Base-by-base conservation (phyloP, 2,329 filamentous ascomycete genomes). In the Lachnellula hyalina region DNA sequence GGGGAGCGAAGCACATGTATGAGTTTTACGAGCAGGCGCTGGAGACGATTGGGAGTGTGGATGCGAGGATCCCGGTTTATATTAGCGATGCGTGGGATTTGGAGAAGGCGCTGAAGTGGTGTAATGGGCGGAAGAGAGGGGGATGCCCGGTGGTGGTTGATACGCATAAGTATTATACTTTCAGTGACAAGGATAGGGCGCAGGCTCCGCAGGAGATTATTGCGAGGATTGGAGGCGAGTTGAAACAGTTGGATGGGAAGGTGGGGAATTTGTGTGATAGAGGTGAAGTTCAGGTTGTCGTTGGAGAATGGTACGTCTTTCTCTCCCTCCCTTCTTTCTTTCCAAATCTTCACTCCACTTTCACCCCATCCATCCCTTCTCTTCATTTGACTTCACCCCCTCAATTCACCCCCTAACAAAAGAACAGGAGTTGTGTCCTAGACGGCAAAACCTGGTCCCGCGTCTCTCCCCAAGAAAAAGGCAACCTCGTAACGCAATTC, bases 51-150 rank as follows among this genome's bases (percentile, higher is more conserved):
- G 72, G 71, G 3, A 64, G 65, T 6, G 73, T 83, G 46, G 78
- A 84, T 63, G 47, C 60, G 8, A 72, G 65, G 2, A 70, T 84
- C 47, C 80, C 80, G 0, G 67, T 84, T 17, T 79, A 83, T 60
- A 76, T 85, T 57, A 81, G 77, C 6, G 82, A 84, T 62, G 81
- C 72, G 1, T 84, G 81, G 79, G 73, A 83, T 62, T 66, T 83
- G 14, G 58, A 62, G 0, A 68, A 70, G 23, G 74, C 75, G 2
- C 58, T 79, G 23, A 64, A 71, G 8, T 84, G 80, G 71, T 68
- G 66, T 3, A 67, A 72, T 21, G 63, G 63, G 8, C 75, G 74
- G 59, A 77, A 52, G 0, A 49, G 32, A 14, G 47, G 63, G n/a
- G 58, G 65, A 12, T 75, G 74, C 49, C 78, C 80, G 0, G 72